Evolutionary conservation across 208 protist species (phyloP), one percentile per base, ranked within the genome.

Genomic region (Leishmania turanica): DNA sequence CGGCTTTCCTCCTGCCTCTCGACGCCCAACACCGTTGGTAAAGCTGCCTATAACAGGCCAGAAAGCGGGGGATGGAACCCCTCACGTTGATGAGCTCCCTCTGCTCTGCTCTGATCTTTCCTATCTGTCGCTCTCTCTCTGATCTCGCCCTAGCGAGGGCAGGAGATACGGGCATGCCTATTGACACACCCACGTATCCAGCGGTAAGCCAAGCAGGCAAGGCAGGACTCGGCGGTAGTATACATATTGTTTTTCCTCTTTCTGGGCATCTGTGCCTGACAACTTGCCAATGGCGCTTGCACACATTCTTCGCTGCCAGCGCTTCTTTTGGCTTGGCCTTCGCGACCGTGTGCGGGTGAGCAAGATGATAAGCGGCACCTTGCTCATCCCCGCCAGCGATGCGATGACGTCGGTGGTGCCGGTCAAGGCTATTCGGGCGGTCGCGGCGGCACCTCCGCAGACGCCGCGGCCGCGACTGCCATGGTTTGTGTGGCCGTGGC

Each of bases 261-360:
- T 24, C 68, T 49, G 53, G 1, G 19, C 42, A 34, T 45, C 68
- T 51, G 7, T 5, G 1, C 68, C 7, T 34, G 24, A 51, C 9
- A 31, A n/a, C 3, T 9, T n/a, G 37, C 5, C 6, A 37, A 80
- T 84, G 84, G 45, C 62, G 3, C 65, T 82, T 9, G 19, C 62
- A 24, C 74, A 85, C 31, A 11, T 79, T 7, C 34, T 81, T 19
- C 82, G 82, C 5, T 78, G 77, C 24, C 82, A 79, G 64, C 53
- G 77, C 9, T 85, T 71, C 53, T 24, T 85, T 13, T 85, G 76
- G 82, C 77, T 64, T 1, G 82, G 82, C 8, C 45, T 85, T 53
- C 42, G 77, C 11, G 77, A 85, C 73, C 77, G 82, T 31, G 72
- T 37, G 0, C 49, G 54, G 7, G 77, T 85, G 49, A 74, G 77